Evolutionary conservation across 2,329 filamentous ascomycete species (phyloP).

Genomic region (Zymoseptoria ardabiliae): DNA sequence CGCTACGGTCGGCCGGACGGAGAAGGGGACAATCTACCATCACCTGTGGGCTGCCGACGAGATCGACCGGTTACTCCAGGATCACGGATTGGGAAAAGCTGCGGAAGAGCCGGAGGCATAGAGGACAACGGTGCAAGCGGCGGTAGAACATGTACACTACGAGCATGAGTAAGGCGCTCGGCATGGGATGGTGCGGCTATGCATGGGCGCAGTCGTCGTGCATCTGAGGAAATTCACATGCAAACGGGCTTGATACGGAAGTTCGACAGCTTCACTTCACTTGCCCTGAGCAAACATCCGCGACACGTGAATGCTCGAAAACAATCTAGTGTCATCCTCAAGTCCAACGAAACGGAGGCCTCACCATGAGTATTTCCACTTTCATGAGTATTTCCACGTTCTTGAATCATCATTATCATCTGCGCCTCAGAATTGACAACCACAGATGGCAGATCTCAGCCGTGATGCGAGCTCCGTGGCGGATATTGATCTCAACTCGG

Average conservation of each 20-base stretch:
- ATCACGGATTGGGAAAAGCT: conserved; percentile 88
- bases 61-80: conserved; percentile 87
- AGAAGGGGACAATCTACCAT: conserved; percentile 95
- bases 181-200: background rate
- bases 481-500: conserved; percentile 17
- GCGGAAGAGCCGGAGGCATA: conserved; percentile 47
- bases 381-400: background rate
- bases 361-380: background rate
- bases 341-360: background rate
- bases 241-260: background rate
- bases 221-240: background rate
- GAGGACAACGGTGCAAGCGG: background rate
- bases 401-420: background rate
- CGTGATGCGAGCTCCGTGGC: conserved; percentile 1
- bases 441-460: background rate
- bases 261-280: background rate
- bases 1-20: conserved; percentile 91
- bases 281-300: background rate
- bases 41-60: conserved; percentile 95
- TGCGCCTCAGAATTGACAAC: conserved; percentile 1
- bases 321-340: background rate
- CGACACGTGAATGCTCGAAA: background rate
- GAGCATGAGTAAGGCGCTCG: background rate
- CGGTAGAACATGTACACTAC: background rate
- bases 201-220: background rate